A percentile compares a stretch with the other conserved stretches of the same genome.
These are phyloP conservation scores for Vanderwaltozyma yarrowii DNA, from an alignment of 805 yeast genomes.

Conservation along the genomic window DNA sequence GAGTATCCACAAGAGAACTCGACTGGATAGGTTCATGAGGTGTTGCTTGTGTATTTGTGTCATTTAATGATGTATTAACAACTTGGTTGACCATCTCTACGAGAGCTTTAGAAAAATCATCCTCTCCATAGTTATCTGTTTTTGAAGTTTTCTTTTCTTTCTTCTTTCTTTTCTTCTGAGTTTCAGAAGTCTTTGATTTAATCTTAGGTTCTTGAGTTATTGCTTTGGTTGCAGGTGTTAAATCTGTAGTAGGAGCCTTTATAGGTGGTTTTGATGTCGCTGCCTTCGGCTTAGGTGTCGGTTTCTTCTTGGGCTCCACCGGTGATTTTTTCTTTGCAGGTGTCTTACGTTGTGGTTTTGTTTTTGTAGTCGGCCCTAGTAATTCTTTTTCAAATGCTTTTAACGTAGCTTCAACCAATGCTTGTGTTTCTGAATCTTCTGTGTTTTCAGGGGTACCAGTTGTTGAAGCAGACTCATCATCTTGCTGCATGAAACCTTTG, in stretches of 20 bases:
- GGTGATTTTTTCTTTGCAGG: slow-evolving; percentile 2
- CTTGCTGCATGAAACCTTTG: slow-evolving; percentile 22
- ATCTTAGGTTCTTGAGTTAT: background rate
- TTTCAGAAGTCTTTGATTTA: background rate
- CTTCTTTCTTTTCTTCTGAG: slow-evolving; percentile 5
- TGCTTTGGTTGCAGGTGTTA: background rate
- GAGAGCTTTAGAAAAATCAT: slow-evolving; percentile 41
- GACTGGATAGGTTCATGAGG: no score
- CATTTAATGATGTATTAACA: slow-evolving; percentile 30
- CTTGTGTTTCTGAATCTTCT: slow-evolving; percentile 26
- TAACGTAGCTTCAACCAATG: slow-evolving; percentile 26
- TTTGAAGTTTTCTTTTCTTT: slow-evolving; percentile 18
- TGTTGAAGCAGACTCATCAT: slow-evolving; percentile 5
- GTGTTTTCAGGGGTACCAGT: background rate
- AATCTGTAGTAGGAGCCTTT: background rate
- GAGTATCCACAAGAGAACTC: no score
- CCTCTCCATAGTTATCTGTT: slow-evolving; percentile 6
- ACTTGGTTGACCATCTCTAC: slow-evolving; percentile 49
- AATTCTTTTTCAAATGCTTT: slow-evolving; percentile 27
- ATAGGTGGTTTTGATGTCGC: slow-evolving; percentile 2
- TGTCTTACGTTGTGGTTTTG: slow-evolving; percentile 2
- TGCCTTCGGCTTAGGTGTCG: background rate
- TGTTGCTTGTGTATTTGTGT: background rate
- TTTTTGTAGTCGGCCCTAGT: slow-evolving; percentile 9
- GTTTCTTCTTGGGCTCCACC: no score